Evolutionary conservation across 2,329 filamentous ascomycete species (phyloP).

Genomic region (Dendrostoma leiphaemia): DNA sequence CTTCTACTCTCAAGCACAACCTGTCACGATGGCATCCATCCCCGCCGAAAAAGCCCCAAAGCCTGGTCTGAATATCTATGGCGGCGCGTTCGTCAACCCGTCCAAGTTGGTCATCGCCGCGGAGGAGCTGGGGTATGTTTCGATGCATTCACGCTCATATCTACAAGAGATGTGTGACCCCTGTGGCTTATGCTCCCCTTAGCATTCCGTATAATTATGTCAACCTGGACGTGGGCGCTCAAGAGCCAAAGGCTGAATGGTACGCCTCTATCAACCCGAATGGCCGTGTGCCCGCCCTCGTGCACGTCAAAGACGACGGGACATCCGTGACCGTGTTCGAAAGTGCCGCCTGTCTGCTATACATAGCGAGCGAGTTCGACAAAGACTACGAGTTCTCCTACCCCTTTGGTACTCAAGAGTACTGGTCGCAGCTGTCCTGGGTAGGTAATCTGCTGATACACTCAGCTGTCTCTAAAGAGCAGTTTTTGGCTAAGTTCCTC

Average conservation of each 20-base stretch:
- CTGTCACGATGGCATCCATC: constrained; percentile 14
- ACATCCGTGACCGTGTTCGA: constrained; percentile 24
- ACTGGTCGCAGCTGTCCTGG: constrained; percentile 26
- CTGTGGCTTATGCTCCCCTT: not conserved
- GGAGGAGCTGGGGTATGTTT: constrained; percentile 23
- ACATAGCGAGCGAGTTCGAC: constrained; percentile 24
- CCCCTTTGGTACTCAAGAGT: constrained; percentile 21
- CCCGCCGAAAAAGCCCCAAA: constrained; percentile 24
- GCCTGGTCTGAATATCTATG: constrained; percentile 25
- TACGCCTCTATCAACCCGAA: constrained; percentile 25
- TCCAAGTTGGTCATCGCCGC: constrained; percentile 23
- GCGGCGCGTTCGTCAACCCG: constrained; percentile 21
- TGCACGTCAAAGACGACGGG: constrained; percentile 25
- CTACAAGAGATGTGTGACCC: not conserved
- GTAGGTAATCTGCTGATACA: constrained; percentile 4
- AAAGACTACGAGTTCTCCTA: constrained; percentile 24
- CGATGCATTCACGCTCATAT: not conserved
- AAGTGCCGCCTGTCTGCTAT: constrained; percentile 25
- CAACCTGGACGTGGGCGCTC: constrained; percentile 17
- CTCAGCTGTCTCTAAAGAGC: too few relatives aligned
- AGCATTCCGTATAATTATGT: constrained; percentile 24
- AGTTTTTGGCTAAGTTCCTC: not conserved
- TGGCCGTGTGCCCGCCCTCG: constrained; percentile 23
- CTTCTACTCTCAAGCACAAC: too few relatives aligned
- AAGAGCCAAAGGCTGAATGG: constrained; percentile 22